Evolutionary conservation across 73 alveolate species (phyloP).

Genomic region (Effrenium voratum): DNA sequence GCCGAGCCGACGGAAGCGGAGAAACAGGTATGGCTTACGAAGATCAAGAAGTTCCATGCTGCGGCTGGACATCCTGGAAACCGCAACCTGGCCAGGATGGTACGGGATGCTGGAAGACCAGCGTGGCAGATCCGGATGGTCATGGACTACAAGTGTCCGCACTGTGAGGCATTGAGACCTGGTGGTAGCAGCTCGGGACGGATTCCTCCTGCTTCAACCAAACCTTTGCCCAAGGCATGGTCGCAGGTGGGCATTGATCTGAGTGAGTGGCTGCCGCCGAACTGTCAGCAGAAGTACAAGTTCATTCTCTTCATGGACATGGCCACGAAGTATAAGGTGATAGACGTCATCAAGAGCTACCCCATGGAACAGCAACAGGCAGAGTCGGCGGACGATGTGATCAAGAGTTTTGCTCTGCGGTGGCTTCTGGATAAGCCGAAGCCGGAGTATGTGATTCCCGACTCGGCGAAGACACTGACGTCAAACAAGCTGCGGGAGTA

Average conservation of each 20-base stretch:
- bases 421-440: background rate
- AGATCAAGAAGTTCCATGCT: background rate
- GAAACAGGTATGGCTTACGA: background rate
- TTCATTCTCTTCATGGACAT: constrained; percentile 5
- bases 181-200: background rate
- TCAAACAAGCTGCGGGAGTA: background rate
- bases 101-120: background rate
- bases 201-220: background rate
- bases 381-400: too few relatives aligned
- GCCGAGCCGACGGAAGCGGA: background rate
- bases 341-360: too few relatives aligned
- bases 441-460: background rate
- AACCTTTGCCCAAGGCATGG: constrained; percentile 14
- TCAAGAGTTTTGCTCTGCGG: background rate
- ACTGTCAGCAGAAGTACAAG: background rate
- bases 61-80: constrained; percentile 23
- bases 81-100: constrained; percentile 11
- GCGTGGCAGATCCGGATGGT: background rate
- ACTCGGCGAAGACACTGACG: background rate
- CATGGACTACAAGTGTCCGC: background rate
- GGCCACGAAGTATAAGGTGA: background rate
- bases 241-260: background rate
- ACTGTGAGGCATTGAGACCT: background rate
- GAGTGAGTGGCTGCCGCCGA: constrained; percentile 1
- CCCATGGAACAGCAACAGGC: too few relatives aligned